Evolutionary conservation across 2,329 filamentous ascomycete genomes (phyloP).

Genomic region (Monosporascus sp.): DNA sequence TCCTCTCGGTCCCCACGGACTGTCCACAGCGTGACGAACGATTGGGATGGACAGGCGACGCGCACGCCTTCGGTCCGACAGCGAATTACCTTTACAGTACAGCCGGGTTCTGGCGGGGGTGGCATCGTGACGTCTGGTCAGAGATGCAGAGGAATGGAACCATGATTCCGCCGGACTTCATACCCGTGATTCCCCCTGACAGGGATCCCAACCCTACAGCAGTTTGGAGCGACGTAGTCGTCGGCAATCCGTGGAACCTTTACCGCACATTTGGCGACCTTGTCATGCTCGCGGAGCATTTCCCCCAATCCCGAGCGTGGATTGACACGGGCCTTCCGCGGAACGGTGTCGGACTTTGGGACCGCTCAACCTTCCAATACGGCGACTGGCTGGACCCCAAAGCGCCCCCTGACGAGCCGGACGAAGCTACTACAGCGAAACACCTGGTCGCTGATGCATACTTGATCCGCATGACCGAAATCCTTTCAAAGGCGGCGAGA

Average conservation of each 20-base stretch:
- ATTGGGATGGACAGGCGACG: slow-evolving; percentile 44
- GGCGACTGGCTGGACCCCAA: slow-evolving; percentile 45
- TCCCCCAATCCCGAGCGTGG: slow-evolving; percentile 34
- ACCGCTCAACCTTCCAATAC: slow-evolving; percentile 29
- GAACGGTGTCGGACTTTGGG: slow-evolving; percentile 34
- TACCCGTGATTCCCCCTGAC: slow-evolving; percentile 22
- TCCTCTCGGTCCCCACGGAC: slow-evolving; percentile 51
- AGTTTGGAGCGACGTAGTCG: slow-evolving; percentile 38
- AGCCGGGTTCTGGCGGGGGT: slow-evolving; percentile 42
- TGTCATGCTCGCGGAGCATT: slow-evolving; percentile 31
- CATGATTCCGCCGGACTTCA: slow-evolving; percentile 21
- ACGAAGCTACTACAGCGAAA: slow-evolving; percentile 32
- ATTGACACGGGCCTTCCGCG: slow-evolving; percentile 30
- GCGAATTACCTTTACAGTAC: slow-evolving; percentile 50
- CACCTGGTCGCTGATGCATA: slow-evolving; percentile 42
- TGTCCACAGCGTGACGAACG: slow-evolving; percentile 41
- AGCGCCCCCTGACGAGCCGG: slow-evolving; percentile 34
- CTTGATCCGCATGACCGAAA: slow-evolving; percentile 35
- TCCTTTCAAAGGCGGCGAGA: slow-evolving; percentile 29
- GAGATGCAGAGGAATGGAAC: slow-evolving; percentile 21
- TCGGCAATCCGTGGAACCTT: slow-evolving; percentile 35
- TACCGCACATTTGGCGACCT: slow-evolving; percentile 34
- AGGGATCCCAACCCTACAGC: slow-evolving; percentile 21
- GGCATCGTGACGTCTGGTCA: slow-evolving; percentile 41
- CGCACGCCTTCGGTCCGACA: slow-evolving; percentile 40